Evolutionary conservation across 352 stramenopile species (phyloP), one percentile per base, ranked within the genome.

Genomic region (Phytophthora pini): DNA sequence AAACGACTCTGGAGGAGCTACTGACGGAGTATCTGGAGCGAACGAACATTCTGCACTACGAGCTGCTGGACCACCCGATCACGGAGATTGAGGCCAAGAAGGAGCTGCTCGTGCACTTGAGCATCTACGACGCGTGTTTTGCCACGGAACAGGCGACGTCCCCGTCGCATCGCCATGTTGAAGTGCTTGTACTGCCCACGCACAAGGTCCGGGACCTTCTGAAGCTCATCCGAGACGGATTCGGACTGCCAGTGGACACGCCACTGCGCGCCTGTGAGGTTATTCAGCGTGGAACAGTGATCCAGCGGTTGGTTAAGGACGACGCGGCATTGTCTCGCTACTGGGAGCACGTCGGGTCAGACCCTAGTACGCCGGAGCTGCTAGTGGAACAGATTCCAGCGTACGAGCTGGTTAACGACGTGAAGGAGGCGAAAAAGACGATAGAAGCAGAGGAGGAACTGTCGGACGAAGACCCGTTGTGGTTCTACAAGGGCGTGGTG

Each of bases 1-100:
- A 77, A 56, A 89, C 84, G 22, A 92, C 80, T 11, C 61, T 94
- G 17, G 84, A 94, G 13, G 82, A 92, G 10, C 67, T 94, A 5
- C 66, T 94, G 12, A 88, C 81, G 0, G 83, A 93, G 40, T 93
- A 91, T 47, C 64, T 86, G 46, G 84, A 94, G 43, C 78, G 82
- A 13, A 89, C 85, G 2, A 88, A 68, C 24, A 66, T 78, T 8
- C 61, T 95, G 52, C 88, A 96, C 56, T 93, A 87, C 51, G 88
- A 95, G 64, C 54, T 93, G 9, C 63, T 95, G 3, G 53, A 69
- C 8, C 72, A 92, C 41, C 80, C 85, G 8, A 94, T 96, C 71
- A 92, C 84, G 1, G 85, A 94, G 57, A 87, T 96, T 46, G 88
- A 96, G 61, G 82, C 84, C 1, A 95, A 94, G 72, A 93, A 92